Evolutionary conservation across 1,139 yeast genomes (phyloP), one percentile per base, ranked within the genome.

Genomic region (Pichia sp.): DNA sequence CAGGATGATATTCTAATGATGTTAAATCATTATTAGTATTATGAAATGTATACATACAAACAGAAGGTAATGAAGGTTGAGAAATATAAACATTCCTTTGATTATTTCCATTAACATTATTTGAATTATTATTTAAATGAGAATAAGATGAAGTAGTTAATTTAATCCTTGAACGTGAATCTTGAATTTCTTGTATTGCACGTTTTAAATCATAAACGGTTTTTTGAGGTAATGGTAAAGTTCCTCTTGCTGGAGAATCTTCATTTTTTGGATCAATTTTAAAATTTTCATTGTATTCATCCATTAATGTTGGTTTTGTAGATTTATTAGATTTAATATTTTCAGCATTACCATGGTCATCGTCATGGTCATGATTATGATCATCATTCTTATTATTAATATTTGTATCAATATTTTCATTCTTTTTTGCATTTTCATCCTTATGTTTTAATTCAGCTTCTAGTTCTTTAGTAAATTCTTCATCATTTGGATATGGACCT

Each of bases 41-140:
- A 70, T 92, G 98, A 68, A 94, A 90, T 0, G 98, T 92, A 68
- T 92, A 94, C 96, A 92, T 87, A 65, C 98, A 92, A 35, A 92
- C 96, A 47, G 95, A 85, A 11, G 99, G 99, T 27, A 94, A 76
- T 28, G 87, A 71, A 1, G 95, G 84, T 63, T 87, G 96, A 5
- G 50, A 42, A n/a, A 48, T 45, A 32, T 30, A 45, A 2, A 30
- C 30, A 26, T 35, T 34, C 4, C 37, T 30, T 22, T 40, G 34
- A 27, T 35, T 39, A 28, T 35, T 37, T 2, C 20, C 28, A 36
- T 33, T 16, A 16, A 16, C 16, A 16, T 16, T 16, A 16, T 16
- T 16, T 16, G 16, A 16, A 16, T 16, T 39, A 16, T 39, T 39
- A 26, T 40, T 40, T 9, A 47, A 12, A 38, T 48, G 51, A 10